Evolutionary conservation across 306 rosid genomes (phyloP), one percentile per base, ranked within the genome.

Genomic region (Ceratonia siliqua): DNA sequence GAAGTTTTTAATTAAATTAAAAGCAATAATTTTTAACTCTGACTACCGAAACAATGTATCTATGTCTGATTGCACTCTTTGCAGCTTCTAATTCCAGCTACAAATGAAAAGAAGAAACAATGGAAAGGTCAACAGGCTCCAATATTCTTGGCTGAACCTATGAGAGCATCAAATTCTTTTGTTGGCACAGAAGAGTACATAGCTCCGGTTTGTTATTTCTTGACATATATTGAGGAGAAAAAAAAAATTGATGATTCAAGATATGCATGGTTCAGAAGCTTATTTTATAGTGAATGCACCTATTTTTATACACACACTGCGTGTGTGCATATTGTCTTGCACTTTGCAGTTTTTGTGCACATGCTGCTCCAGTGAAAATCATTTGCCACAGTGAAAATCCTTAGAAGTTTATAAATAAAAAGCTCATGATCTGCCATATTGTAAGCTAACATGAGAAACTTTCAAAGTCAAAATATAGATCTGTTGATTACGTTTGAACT

Each of bases 181-280:
- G 99, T 94, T 57, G 99, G 99, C 77, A 94, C 99, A 4, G 99
- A 94, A 77, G 99, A 94, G 86, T 94, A 94, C 89, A 94, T 94
- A 27, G 99, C 99, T 54, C 99, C 99, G 91, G 99, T 94, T 71
- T 71, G 97, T 84, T 43, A 54, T 22, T 62, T 68, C 28, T 35
- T 6, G 27, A 17, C 70, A 63, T 61, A 46, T 74, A 72, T 58
- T 22, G 35, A 39, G 53, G 24, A 42, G 28, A 42, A 28, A 39
- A 36, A 36, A n/a, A 38, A 41, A 18, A 39, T 70, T 41, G 24
- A 35, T 24, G 35, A 6, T 46, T 71, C 43, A 57, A 56, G 32
- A 48, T 14, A 68, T 66, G 66, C 70, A 25, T 68, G 62, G 22
- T 45, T 45, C 71, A 33, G 9, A 13, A 72, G 17, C 30, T 71